Base-by-base conservation (phyloP, 805 yeast species). In the Torulaspora gathmanii region DNA sequence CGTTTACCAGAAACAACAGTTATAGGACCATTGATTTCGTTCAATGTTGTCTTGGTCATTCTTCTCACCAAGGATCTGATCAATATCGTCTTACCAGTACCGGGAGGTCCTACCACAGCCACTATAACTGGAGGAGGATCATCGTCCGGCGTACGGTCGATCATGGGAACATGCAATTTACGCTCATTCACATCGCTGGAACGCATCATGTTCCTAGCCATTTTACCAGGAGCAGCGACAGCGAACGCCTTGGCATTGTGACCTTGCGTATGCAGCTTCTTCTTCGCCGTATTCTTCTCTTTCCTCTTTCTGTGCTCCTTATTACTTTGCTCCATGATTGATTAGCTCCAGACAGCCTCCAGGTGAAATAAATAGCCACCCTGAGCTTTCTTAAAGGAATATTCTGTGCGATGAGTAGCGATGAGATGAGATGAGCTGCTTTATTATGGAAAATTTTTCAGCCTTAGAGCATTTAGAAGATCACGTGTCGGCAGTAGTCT, bases 71-170 rank as follows among this genome's bases (percentile, higher is more conserved):
- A 71, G 5, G 97, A 88, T 63, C 88, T 83, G 58, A 93, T 87
- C 58, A 93, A 72, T 0, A 98, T 91, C 12, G 97, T 80, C 63
- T 93, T 93, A 53, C 99, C 99, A 0, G 98, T 93, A 12, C 99
- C 99, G 8, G 96, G 95, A 10, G 99, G 99, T 0, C 99, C 99
- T 10, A 93, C 96, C 6, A 93, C 95, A 0, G 96, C 96, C 19
- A 93, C 88, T 45, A 93, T 82, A 17, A 93, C 83, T 33, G 99
- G 99, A 16, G 97, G 97, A 3, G 98, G 96, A 55, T 87, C 95
- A 60, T 91, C 96, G 46, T 91, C 98, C 0, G 98, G 97, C 0
- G 97, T 89, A 55, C 98, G 75, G 64, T 93, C 95, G 40, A 93
- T 84, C 97, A 93, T 90, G 12, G 99, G 98, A 16, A 90, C 97